Evolutionary conservation across 208 protist species (phyloP).

Genomic region (Leishmania amazonensis): DNA sequence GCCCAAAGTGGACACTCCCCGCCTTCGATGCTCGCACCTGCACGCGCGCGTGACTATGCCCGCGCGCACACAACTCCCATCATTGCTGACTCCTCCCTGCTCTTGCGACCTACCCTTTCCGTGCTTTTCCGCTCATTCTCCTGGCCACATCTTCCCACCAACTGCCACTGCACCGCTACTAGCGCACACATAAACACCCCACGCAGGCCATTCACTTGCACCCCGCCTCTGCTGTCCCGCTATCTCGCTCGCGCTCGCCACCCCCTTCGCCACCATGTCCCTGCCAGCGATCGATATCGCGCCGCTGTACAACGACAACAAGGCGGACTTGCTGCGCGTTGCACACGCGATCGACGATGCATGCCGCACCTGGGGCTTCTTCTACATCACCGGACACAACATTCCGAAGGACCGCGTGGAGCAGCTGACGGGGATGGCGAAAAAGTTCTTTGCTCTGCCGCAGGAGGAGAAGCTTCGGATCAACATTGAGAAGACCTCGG

Average conservation of each 20-base stretch:
- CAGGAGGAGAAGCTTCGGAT: constrained; percentile 76
- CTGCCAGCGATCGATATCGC: constrained; percentile 78
- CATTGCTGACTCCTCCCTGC: background rate
- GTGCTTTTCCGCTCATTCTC: background rate
- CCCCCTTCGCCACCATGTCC: constrained; percentile 14
- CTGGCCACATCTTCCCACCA: background rate
- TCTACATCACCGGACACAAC: constrained; percentile 78
- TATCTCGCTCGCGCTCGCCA: background rate
- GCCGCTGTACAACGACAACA: constrained; percentile 50
- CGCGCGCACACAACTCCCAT: too few species aligned
- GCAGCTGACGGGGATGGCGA: constrained; percentile 52
- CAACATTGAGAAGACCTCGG: constrained; percentile 52
- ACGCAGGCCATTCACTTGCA: background rate
- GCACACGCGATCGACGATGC: constrained; percentile 67
- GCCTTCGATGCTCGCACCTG: background rate
- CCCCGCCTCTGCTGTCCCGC: background rate
- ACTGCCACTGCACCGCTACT: background rate
- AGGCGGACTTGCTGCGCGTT: constrained; percentile 39
- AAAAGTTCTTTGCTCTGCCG: constrained; percentile 60
- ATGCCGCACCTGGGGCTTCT: constrained; percentile 82
- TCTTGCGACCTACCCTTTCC: background rate
- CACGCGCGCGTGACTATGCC: background rate
- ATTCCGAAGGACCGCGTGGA: constrained; percentile 47
- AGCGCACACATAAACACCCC: background rate
- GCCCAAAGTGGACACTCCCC: constrained; percentile 62